phyloP scores from a whole-genome alignment of 2,329 filamentous ascomycete species.

The Dryadomyces quercivorus region DNA sequence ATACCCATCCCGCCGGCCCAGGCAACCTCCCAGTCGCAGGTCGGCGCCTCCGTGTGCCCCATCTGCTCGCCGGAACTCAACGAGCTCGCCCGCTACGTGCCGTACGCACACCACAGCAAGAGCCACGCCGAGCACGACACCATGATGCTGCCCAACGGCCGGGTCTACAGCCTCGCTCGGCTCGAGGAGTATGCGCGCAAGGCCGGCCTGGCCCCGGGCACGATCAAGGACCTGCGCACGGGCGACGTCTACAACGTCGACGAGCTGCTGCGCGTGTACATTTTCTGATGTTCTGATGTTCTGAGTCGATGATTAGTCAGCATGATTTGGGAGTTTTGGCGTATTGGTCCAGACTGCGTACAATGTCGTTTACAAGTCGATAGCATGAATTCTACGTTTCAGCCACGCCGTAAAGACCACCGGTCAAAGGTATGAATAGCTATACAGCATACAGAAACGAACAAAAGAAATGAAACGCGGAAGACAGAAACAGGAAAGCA shows the following conservation, averaged over 20 bases:
- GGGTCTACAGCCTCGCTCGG: slow-evolving; percentile 68
- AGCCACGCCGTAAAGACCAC: too few species aligned
- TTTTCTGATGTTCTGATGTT: slow-evolving; percentile 34
- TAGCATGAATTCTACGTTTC: too few species aligned
- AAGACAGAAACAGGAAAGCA: not conserved
- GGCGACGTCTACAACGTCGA: slow-evolving; percentile 51
- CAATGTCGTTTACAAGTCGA: too few species aligned
- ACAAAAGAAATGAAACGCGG: not conserved
- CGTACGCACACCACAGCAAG: slow-evolving; percentile 91
- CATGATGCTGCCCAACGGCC: slow-evolving; percentile 73
- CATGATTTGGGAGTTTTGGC: not conserved
- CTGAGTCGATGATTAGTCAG: not conserved
- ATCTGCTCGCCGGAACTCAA: slow-evolving; percentile 96
- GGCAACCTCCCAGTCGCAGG: slow-evolving; percentile 11
- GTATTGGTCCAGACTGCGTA: too few species aligned
- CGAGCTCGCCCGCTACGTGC: slow-evolving; percentile 74
- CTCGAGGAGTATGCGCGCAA: slow-evolving; percentile 70
- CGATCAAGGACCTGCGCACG: slow-evolving; percentile 68
- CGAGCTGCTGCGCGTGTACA: slow-evolving; percentile 77
- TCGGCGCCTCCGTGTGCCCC: slow-evolving; percentile 51
- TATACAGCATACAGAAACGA: not conserved
- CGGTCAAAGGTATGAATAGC: not conserved
- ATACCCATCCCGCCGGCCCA: not conserved
- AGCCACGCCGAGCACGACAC: slow-evolving; percentile 84
- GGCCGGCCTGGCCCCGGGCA: slow-evolving; percentile 52